Conservation (phyloP, 176 grass and related monocot species). For the Carex parvula region DNA sequence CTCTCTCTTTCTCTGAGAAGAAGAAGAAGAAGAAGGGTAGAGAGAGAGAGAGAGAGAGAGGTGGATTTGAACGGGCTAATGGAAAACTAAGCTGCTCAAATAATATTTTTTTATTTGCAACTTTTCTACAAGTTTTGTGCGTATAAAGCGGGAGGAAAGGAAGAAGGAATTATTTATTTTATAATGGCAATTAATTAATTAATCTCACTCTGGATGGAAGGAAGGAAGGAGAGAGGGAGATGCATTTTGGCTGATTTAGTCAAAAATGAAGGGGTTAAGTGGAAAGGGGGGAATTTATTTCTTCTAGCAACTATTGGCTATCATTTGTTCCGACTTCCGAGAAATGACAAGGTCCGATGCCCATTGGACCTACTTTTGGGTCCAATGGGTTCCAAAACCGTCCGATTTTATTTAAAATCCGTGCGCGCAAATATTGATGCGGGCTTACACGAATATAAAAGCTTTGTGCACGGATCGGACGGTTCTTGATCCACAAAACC, state of each 20-base stretch:
- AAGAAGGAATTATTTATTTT: not conserved
- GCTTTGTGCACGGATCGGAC: too few relatives aligned
- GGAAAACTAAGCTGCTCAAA: conserved; percentile 3
- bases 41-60: too few relatives aligned
- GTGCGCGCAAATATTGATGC: too few relatives aligned
- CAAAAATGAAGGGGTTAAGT: not conserved
- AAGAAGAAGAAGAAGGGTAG: not conserved
- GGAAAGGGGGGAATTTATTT: not conserved
- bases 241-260: not conserved
- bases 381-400: too few relatives aligned
- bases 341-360: too few relatives aligned
- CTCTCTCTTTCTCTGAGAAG: not conserved
- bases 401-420: too few relatives aligned
- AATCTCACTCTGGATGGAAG: not conserved
- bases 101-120: conserved; percentile 16
- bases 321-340: not conserved
- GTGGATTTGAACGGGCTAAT: conserved; percentile 25
- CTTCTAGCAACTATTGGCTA: not conserved
- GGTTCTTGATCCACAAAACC: too few relatives aligned
- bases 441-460: too few relatives aligned
- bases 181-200: conserved; percentile 1
- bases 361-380: too few relatives aligned
- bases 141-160: conserved; percentile 15
- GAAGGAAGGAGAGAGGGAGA: not conserved
- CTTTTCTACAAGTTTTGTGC: not conserved